Evolutionary conservation across 1,284 basidiomycete genomes (phyloP).

Genomic region (Polyporus tsugae): DNA sequence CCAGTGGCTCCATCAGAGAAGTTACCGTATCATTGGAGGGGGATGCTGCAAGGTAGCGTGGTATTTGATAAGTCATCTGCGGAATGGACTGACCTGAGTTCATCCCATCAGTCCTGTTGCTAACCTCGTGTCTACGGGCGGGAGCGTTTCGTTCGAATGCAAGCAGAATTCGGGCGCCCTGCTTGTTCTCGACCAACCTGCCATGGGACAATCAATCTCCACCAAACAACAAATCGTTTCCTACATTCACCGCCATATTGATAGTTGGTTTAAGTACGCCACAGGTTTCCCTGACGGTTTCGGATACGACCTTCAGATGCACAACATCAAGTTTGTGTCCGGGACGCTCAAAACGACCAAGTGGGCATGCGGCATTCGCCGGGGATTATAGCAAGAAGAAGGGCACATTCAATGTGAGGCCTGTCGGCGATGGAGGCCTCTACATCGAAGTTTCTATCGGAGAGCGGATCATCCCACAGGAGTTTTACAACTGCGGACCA

Average conservation of each 20-base stretch:
- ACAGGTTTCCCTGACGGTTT: too few species aligned
- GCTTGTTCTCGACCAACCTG: slow-evolving; percentile 5
- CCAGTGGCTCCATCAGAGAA: background rate
- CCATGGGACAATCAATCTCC: slow-evolving; percentile 1
- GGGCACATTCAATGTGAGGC: background rate
- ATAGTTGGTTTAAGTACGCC: slow-evolving; percentile 14
- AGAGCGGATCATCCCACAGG: background rate
- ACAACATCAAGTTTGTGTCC: slow-evolving; percentile 19
- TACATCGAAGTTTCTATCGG: background rate
- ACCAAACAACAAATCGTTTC: slow-evolving; percentile 11
- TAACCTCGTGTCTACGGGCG: slow-evolving; percentile 1
- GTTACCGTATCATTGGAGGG: background rate
- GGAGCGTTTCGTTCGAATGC: slow-evolving; percentile 12
- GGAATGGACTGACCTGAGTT: background rate
- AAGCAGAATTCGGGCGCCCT: slow-evolving; percentile 15
- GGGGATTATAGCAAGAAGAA: slow-evolving; percentile 1
- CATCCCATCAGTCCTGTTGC: too few species aligned
- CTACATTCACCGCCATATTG: slow-evolving; percentile 15
- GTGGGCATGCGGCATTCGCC: slow-evolving; percentile 25
- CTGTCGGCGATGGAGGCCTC: background rate
- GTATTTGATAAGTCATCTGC: background rate
- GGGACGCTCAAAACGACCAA: slow-evolving; percentile 17
- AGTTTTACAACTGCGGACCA: slow-evolving; percentile 9
- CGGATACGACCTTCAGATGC: background rate
- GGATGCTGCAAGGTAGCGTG: background rate